Conservation (phyloP, 2,329 filamentous ascomycete species). For the Pseudovirgaria hyperparasitica region DNA sequence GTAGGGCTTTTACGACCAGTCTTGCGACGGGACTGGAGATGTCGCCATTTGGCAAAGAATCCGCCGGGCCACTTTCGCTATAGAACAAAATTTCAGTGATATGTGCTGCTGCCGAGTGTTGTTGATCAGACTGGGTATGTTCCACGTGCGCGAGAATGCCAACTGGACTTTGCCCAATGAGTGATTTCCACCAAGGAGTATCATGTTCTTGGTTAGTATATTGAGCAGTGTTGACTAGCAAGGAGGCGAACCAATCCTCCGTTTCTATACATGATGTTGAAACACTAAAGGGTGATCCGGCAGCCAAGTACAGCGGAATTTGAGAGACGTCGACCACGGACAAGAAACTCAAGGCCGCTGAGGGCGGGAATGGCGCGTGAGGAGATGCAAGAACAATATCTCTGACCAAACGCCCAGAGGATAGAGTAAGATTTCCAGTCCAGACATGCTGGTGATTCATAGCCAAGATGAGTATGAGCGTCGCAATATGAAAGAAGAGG, state of each 20-base stretch:
- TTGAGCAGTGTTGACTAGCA: conserved; percentile 10
- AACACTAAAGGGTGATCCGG: conserved; percentile 25
- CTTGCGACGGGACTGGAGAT: conserved; percentile 19
- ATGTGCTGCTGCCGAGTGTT: neutral
- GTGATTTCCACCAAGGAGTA: conserved; percentile 30
- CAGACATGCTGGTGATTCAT: too few relatives aligned
- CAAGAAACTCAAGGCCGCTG: conserved; percentile 21
- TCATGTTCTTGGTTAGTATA: conserved; percentile 5
- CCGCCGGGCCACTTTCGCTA: conserved; percentile 17
- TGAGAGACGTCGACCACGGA: conserved; percentile 25
- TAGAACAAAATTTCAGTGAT: conserved; percentile 35
- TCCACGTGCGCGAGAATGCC: conserved; percentile 25
- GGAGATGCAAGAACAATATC: too few relatives aligned
- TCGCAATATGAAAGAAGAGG: too few relatives aligned
- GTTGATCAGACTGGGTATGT: too few relatives aligned
- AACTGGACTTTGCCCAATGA: conserved; percentile 24
- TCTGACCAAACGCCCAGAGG: too few relatives aligned
- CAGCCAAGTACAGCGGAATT: conserved; percentile 28
- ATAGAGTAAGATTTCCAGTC: too few relatives aligned
- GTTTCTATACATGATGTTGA: conserved; percentile 21
- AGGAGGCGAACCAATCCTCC: conserved; percentile 27
- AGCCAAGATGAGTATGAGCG: too few relatives aligned
- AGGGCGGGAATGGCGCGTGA: conserved; percentile 8
- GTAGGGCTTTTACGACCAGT: conserved; percentile 24
- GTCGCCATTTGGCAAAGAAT: conserved; percentile 13